Conservation (phyloP, 2,329 filamentous ascomycete species). For the Arthrinium puccinioides region DNA sequence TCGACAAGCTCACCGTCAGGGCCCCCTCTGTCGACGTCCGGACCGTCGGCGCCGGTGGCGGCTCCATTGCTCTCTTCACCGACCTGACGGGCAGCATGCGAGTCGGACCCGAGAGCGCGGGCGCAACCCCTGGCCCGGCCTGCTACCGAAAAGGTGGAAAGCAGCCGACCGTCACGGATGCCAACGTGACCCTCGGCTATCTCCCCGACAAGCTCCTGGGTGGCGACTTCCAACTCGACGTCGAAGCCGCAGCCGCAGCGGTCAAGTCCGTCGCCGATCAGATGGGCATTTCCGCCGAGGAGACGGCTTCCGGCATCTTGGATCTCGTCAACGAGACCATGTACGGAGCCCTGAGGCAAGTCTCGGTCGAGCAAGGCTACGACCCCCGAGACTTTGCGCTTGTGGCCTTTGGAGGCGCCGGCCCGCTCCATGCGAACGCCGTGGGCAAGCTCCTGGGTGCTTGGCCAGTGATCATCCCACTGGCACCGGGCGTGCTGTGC, state of each 20-base stretch:
- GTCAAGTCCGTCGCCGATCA: constrained; percentile 34
- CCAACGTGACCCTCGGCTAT: constrained; percentile 39
- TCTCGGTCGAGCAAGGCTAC: constrained; percentile 44
- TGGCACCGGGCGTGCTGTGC: constrained; percentile 40
- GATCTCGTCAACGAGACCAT: constrained; percentile 43
- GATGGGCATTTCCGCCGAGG: constrained; percentile 32
- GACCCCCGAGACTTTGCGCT: constrained; percentile 42
- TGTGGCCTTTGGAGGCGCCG: constrained; percentile 42
- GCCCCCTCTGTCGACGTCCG: constrained; percentile 40
- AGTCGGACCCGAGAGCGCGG: constrained; percentile 43
- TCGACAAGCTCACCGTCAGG: constrained; percentile 34
- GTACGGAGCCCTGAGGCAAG: constrained; percentile 40
- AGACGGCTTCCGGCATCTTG: constrained; percentile 40
- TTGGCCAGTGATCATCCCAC: constrained; percentile 45
- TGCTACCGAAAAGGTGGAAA: constrained; percentile 39
- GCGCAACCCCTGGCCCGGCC: constrained; percentile 38
- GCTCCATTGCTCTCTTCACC: constrained; percentile 39
- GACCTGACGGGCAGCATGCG: constrained; percentile 37
- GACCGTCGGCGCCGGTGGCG: constrained; percentile 41
- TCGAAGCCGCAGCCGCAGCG: constrained; percentile 30
- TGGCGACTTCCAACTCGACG: constrained; percentile 35
- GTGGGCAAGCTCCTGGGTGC: constrained; percentile 40
- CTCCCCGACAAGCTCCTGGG: constrained; percentile 36
- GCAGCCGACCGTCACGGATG: constrained; percentile 40
- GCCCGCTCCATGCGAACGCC: constrained; percentile 42